These are phyloP conservation scores for Cercophora newfieldiana DNA, from an alignment of 495 filamentous ascomycete species.

Conservation along the genomic window DNA sequence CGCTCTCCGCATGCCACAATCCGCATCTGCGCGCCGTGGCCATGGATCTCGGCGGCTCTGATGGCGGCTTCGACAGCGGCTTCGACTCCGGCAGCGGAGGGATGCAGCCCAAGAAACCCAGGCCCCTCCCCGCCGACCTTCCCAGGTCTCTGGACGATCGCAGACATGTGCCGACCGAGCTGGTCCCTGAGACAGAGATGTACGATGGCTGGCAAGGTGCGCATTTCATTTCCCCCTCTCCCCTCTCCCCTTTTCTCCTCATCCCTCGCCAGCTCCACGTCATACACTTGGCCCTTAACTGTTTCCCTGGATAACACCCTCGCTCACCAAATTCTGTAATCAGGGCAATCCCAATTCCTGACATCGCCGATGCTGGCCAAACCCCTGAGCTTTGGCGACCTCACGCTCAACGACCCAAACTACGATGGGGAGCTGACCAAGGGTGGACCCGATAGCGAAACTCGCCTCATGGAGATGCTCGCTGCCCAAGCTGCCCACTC, in stretches of 20 bases:
- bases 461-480: conserved; percentile 91
- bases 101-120: conserved; percentile 32
- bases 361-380: conserved; percentile 81
- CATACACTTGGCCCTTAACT: conserved; percentile 13
- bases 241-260: neutral
- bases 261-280: conserved; percentile 12
- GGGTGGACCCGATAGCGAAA: conserved; percentile 76
- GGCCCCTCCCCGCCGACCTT: conserved; percentile 77
- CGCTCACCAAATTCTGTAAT: conserved; percentile 2
- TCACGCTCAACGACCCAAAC: conserved; percentile 74
- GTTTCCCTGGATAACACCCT: conserved; percentile 24
- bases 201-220: conserved; percentile 99
- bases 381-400: conserved; percentile 75
- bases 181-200: conserved; percentile 84
- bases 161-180: conserved; percentile 54
- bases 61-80: conserved; percentile 41
- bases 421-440: conserved; percentile 62
- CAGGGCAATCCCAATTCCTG: conserved; percentile 93
- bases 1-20: conserved; percentile 25
- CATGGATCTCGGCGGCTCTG: conserved; percentile 60
- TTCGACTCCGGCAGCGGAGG: conserved; percentile 37
- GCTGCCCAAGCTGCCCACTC: conserved; percentile 86
- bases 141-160: conserved; percentile 90
- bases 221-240: conserved; percentile 24
- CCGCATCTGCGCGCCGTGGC: conserved; percentile 21